Percentiles rank a stretch among this genome's conserved stretches.
These are phyloP conservation scores for Cladosporium velox DNA, from an alignment of 2,329 filamentous ascomycete genomes.

Conservation along the genomic window DNA sequence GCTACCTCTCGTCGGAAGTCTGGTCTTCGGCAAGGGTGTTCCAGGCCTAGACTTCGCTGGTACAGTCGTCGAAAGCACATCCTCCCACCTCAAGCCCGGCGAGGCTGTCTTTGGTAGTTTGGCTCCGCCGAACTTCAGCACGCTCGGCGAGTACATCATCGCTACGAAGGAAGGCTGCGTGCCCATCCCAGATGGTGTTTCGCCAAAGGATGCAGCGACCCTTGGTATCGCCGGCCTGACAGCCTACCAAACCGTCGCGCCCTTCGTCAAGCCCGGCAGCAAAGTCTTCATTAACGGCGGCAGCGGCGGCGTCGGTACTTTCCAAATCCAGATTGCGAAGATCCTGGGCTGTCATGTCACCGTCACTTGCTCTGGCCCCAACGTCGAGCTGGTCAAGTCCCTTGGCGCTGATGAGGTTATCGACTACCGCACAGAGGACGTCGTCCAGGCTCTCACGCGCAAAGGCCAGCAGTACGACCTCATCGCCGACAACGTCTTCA, in stretches of 20 bases:
- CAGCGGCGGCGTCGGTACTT: conserved; percentile 61
- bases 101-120: conserved; percentile 43
- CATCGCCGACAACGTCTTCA: conserved; percentile 60
- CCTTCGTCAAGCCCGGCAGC: conserved; percentile 42
- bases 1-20: conserved; percentile 42
- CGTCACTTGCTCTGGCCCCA: conserved; percentile 58
- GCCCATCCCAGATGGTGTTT: conserved; percentile 38
- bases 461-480: conserved; percentile 52
- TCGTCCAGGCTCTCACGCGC: conserved; percentile 49
- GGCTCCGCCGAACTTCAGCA: conserved; percentile 34
- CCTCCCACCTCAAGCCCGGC: conserved; percentile 34
- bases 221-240: conserved; percentile 41
- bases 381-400: conserved; percentile 56
- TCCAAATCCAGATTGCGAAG: conserved; percentile 64
- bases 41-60: conserved; percentile 57
- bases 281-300: conserved; percentile 66
- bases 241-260: conserved; percentile 39
- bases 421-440: conserved; percentile 57
- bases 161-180: conserved; percentile 19
- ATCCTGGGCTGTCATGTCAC: conserved; percentile 60
- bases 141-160: conserved; percentile 40
- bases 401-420: conserved; percentile 65
- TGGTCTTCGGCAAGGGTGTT: conserved; percentile 39
- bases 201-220: conserved; percentile 39
- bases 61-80: conserved; percentile 42